Base-by-base conservation (phyloP, 768 basidiomycete genomes). In the Kwoniella botswanensis region DNA sequence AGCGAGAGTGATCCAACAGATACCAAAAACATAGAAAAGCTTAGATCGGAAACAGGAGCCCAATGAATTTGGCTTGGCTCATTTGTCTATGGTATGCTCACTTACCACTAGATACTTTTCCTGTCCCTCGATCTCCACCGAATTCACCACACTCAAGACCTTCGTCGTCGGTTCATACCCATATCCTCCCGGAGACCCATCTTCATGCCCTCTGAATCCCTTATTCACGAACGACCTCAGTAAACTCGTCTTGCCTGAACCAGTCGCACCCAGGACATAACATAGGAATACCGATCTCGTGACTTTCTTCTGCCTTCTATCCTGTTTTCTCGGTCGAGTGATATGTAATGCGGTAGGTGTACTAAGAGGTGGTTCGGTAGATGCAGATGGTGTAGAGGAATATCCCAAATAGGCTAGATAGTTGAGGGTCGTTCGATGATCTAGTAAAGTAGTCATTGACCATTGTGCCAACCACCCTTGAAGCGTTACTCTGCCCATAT, bases 401-500 rank as follows among this genome's bases (percentile, higher is more conserved):
- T 95, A 98, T 56, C 94, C 95, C 58, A 98, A 88, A 82, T 98
- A 97, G 4, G 94, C 95, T 11, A 99, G 91, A 83, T 98, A 98
- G 29, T 93, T 91, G 21, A 99, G 86, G 0, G 96, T 95, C 17
- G 91, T 92, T 82, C 89, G 91, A 78, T 96, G 91, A 73, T 97
- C 93, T n/a, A 98, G 87, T 0, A 98, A 87, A 0, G 96, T 99
- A 1, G 94, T 95, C 95, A 98, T 97, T 80, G 95, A 96, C 96
- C 96, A 99, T 81, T 97, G 95, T 21, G 96, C 96, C 29, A 98
- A 85, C 96, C 96, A 99, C 1, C 94, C 93, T 85, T 98, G 95
- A 55, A 99, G 84, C n/a, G 95, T 98, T 18, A 98, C 92, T 35
- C 92, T 90, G 12, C 93, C 94, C 11, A 89, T 86, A 77, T 94